Conservation (phyloP, 768 basidiomycete species). For the Serendipita indica region DNA sequence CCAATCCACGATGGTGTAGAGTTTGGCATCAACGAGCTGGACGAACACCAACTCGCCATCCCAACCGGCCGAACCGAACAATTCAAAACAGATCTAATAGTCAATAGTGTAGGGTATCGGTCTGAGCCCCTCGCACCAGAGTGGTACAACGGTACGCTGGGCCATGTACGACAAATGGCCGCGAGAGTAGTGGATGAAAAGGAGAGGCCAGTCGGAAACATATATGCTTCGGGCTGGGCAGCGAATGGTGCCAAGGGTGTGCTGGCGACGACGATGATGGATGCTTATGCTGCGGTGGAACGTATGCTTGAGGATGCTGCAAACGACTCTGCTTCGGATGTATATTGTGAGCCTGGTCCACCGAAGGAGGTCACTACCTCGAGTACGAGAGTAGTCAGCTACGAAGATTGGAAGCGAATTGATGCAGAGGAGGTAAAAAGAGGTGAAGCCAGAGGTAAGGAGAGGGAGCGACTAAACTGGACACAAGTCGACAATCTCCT, state of each 20-base stretch:
- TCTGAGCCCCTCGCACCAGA: conserved; percentile 34
- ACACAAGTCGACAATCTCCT: conserved; percentile 13
- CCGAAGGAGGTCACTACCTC: neutral
- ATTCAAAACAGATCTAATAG: conserved; percentile 55
- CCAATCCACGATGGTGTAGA: conserved; percentile 9
- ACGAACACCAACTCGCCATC: conserved; percentile 27
- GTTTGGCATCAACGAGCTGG: conserved; percentile 14
- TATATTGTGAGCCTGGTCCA: neutral
- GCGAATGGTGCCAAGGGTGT: conserved; percentile 84
- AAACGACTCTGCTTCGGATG: conserved; percentile 9
- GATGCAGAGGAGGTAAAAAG: conserved; percentile 54
- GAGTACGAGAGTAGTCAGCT: conserved; percentile 37
- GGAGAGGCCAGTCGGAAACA: conserved; percentile 29
- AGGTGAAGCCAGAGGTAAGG: conserved; percentile 45
- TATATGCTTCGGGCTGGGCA: conserved; percentile 95
- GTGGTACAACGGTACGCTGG: conserved; percentile 43
- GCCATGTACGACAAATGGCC: conserved; percentile 39
- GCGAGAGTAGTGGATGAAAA: conserved; percentile 31
- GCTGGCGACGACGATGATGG: conserved; percentile 82
- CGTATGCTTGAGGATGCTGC: conserved; percentile 48
- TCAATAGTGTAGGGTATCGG: conserved; percentile 80
- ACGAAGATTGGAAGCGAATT: conserved; percentile 60
- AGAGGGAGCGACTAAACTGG: conserved; percentile 67
- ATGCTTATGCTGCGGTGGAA: conserved; percentile 70
- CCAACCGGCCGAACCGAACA: conserved; percentile 40